Evolutionary conservation across 306 rosid genomes (phyloP), one percentile per base, ranked within the genome.

Genomic region (Purshia tridentata): DNA sequence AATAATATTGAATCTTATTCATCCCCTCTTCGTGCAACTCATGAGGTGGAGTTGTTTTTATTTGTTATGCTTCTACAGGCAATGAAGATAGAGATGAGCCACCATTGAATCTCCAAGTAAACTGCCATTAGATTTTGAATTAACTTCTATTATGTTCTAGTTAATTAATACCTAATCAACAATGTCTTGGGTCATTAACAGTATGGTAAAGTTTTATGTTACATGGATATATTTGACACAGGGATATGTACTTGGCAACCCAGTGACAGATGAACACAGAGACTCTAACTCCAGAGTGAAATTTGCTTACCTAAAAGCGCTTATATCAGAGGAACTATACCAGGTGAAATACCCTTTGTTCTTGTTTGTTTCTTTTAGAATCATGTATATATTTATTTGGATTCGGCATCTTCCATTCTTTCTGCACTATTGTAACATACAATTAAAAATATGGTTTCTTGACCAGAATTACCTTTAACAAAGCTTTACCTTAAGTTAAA

Each of bases 161-260:
- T 15, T 8, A 62, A 6, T 39, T 1, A 35, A 3, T 37, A 13
- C 45, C 8, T 50, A 18, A 50, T 15, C 57, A n/a, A 52, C 10
- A 51, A 4, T 54, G 59, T 29, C 71, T 22, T 8, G 16, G n/a
- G 22, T 13, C 14, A 42, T 14, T 48, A 22, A 48, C 14, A 8
- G 7, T 23, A 14, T 48, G 19, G 3, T 16, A 20, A 44, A 40
- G 0, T 16, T 10, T 67, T 4, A 9, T 8, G 35, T 8, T 50
- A 35, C 6, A 44, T 39, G n/a, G n/a, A 14, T 62, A 14, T 7
- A 41, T 39, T 60, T 62, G 19, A 19, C 4, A 10, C 75, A 77
- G 81, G 80, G 81, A 9, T 77, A 61, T 18, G 64, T 52, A 51
- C 48, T 70, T 6, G 81, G 81, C 2, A 77, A 77, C 65, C 81